A percentile compares a stretch with the other conserved stretches of the same genome.
These are phyloP conservation scores for Lyophyllum atratum DNA, from an alignment of 768 basidiomycete species.

Conservation along the genomic window DNA sequence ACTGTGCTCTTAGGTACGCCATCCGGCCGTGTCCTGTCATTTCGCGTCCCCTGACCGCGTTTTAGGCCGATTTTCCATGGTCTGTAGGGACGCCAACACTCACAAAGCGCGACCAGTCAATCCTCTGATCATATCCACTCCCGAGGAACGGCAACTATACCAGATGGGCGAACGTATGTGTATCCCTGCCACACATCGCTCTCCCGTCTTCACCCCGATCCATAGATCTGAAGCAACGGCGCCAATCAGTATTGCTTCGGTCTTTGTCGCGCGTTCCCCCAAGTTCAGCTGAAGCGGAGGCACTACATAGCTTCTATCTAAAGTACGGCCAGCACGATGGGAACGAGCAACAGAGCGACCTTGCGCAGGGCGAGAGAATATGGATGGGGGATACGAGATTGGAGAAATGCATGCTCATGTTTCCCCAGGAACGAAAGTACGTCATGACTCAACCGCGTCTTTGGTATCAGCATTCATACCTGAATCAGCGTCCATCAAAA, in stretches of 20 bases:
- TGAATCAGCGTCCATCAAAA: slow-evolving; percentile 73
- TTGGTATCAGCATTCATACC: not conserved
- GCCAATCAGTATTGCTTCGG: slow-evolving; percentile 51
- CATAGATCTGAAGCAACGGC: slow-evolving; percentile 61
- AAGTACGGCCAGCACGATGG: slow-evolving; percentile 49
- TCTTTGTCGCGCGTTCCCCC: slow-evolving; percentile 78
- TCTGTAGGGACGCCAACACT: slow-evolving; percentile 72
- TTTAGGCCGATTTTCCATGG: slow-evolving; percentile 92
- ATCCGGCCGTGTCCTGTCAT: not conserved
- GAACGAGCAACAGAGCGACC: slow-evolving; percentile 7
- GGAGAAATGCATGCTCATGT: slow-evolving; percentile 76
- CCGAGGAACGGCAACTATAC: slow-evolving; percentile 64
- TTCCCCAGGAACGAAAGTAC: slow-evolving; percentile 84
- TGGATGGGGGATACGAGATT: slow-evolving; percentile 77
- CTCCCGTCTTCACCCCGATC: not conserved
- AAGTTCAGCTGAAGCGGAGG: slow-evolving; percentile 63
- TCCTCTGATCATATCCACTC: slow-evolving; percentile 55
- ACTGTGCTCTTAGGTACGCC: slow-evolving; percentile 66
- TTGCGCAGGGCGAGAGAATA: slow-evolving; percentile 46
- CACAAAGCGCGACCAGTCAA: slow-evolving; percentile 67
- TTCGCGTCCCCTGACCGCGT: not conserved
- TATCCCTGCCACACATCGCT: not conserved
- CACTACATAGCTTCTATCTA: slow-evolving; percentile 71
- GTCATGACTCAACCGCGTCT: slow-evolving; percentile 21
- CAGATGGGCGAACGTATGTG: slow-evolving; percentile 69